Evolutionary conservation across 2,329 filamentous ascomycete genomes (phyloP).

Genomic region (Malbranchea cinnamomea): DNA sequence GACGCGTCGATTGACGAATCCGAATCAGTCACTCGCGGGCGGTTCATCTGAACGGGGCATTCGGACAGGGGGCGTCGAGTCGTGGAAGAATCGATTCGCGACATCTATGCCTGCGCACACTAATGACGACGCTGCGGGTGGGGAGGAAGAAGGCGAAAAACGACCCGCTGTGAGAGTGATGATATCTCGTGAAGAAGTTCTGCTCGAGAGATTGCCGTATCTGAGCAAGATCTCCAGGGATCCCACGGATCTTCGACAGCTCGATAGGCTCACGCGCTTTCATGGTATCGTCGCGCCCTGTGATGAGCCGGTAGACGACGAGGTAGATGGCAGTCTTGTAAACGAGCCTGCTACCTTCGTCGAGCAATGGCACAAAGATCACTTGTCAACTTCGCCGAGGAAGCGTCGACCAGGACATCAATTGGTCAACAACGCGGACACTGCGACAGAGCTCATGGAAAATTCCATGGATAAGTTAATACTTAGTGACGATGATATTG

Average conservation of each 20-base stretch:
- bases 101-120: no score
- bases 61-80: slow-evolving; percentile 18
- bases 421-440: slow-evolving; percentile 13
- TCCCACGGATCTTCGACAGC: slow-evolving; percentile 33
- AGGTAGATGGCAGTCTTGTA: slow-evolving; percentile 13
- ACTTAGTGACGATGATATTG: slow-evolving; percentile 72
- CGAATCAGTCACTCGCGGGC: slow-evolving; percentile 29
- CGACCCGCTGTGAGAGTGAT: slow-evolving; percentile 13
- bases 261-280: slow-evolving; percentile 56
- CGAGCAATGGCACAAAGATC: slow-evolving; percentile 20
- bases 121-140: slow-evolving; percentile 2
- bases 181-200: slow-evolving; percentile 22
- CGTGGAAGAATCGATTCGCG: slow-evolving; percentile 19
- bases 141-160: background rate
- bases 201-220: slow-evolving; percentile 80
- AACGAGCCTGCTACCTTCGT: slow-evolving; percentile 19
- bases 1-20: slow-evolving; percentile 21
- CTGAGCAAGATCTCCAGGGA: slow-evolving; percentile 48
- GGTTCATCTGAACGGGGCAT: slow-evolving; percentile 3
- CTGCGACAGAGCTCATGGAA: slow-evolving; percentile 24
- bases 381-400: slow-evolving; percentile 3
- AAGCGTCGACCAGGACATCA: slow-evolving; percentile 12
- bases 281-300: slow-evolving; percentile 38
- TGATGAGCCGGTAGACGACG: slow-evolving; percentile 30
- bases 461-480: slow-evolving; percentile 50